Conservation (phyloP, 331 rosid genomes). For the Cydonia oblonga region DNA sequence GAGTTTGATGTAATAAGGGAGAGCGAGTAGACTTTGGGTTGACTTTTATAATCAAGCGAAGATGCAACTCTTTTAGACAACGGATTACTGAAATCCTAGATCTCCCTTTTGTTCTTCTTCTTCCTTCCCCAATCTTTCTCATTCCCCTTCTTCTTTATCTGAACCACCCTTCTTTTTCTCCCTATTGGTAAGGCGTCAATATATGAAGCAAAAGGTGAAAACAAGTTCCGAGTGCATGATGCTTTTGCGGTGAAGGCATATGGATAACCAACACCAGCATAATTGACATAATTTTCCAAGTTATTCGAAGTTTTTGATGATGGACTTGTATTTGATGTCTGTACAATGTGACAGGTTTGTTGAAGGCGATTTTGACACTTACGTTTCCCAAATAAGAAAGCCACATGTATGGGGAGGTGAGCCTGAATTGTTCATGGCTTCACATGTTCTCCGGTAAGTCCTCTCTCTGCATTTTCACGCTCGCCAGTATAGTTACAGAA, state of each 20-base stretch:
- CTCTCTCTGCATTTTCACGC: not conserved
- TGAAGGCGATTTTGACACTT: constrained; percentile 83
- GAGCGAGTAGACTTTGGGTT: not conserved
- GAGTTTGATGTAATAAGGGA: not conserved
- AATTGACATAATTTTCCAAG: not conserved
- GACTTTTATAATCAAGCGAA: not conserved
- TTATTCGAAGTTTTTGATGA: not conserved
- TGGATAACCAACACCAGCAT: not conserved
- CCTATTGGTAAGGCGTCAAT: not conserved
- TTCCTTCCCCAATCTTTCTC: too few species aligned
- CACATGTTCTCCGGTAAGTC: constrained; percentile 74
- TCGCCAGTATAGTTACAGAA: not conserved
- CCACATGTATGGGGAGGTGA: constrained; percentile 97
- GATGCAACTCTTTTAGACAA: not conserved
- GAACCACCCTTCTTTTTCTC: not conserved
- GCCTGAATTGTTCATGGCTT: constrained; percentile 87
- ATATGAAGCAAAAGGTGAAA: not conserved
- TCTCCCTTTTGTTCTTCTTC: not conserved
- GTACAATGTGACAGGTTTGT: constrained; percentile 50
- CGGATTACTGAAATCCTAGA: not conserved
- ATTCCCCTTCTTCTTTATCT: not conserved
- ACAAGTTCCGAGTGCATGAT: not conserved
- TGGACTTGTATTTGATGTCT: constrained; percentile 14
- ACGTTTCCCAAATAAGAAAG: constrained; percentile 67
- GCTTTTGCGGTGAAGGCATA: not conserved